Base-by-base conservation (phyloP, 78 protist genomes). In the Kipferlia bialata region DNA sequence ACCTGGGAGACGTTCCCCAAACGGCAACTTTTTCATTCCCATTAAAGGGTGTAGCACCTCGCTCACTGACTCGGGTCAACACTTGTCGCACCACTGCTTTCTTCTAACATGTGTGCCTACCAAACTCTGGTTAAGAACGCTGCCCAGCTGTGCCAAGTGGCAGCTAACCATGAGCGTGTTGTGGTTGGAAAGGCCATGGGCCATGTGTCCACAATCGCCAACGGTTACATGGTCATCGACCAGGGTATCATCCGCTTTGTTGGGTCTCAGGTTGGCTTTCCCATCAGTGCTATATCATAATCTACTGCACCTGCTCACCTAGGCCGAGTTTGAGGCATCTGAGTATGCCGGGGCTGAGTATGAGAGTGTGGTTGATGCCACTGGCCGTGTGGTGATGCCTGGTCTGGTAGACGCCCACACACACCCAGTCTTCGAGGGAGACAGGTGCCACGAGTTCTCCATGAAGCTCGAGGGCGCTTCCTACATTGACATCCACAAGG, bases 341-440 rank as follows among this genome's bases (percentile, higher is more conserved):
- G n/a, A n/a, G n/a, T n/a, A n/a, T n/a, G n/a, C 48, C 48, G 48
- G 10, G 48, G 48, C 48, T 5, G 5, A 5, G 48, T 41, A 13
- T 41, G 48, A 41, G 10, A 5, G 10, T 13, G 48, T 41, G 10
- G 48, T 41, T 41, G 48, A 41, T 5, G 48, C 48, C 48, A 5
- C 5, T 13, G 48, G 48, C 5, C 5, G 10, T 5, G 48, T 41
- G 22, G 28, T 67, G 10, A 6, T n/a, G 13, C 28, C 61, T 3
- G 78, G 87, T 0, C 64, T 87, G 28, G 87, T 82, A 1, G 92
- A 87, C 53, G 86, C 80, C 24, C 92, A 87, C 66, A 87, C 92
- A 16, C 92, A 87, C 64, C 85, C 90, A 15, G 89, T 87, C 18
- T 84, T 61, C 68, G 76, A 75, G 31, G 88, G 88, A 29, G 85